Conservation (phyloP, 2,329 filamentous ascomycete genomes). For the Aspergillus oerlinghausenensis region DNA sequence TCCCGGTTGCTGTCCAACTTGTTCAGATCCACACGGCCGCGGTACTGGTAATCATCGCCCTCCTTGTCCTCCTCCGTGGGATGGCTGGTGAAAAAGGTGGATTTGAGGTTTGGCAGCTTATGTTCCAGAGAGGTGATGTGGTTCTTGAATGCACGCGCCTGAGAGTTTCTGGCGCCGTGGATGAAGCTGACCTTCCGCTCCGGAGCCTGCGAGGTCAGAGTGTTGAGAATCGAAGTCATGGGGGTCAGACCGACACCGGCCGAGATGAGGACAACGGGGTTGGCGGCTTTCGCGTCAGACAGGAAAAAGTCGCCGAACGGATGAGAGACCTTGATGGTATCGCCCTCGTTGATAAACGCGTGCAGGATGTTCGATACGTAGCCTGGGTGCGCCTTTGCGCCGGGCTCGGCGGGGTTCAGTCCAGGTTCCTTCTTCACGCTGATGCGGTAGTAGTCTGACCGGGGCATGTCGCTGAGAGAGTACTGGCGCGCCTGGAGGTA, state of each 20-base stretch:
- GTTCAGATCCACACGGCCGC: constrained; percentile 54
- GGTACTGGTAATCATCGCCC: constrained; percentile 57
- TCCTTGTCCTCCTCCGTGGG: constrained; percentile 43
- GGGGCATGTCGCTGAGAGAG: constrained; percentile 63
- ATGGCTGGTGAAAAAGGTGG: constrained; percentile 55
- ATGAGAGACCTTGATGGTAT: constrained; percentile 60
- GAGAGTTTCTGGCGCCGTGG: constrained; percentile 50
- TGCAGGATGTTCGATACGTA: constrained; percentile 67
- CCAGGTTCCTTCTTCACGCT: constrained; percentile 65
- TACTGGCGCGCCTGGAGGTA: constrained; percentile 66
- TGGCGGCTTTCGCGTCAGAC: constrained; percentile 27
- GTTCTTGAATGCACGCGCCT: constrained; percentile 49
- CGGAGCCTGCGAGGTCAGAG: constrained; percentile 40
- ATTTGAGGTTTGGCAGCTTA: constrained; percentile 45
- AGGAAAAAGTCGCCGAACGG: constrained; percentile 60
- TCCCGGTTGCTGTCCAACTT: constrained; percentile 47
- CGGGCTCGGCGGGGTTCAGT: constrained; percentile 13
- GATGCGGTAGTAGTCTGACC: constrained; percentile 60
- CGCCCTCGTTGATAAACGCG: constrained; percentile 56
- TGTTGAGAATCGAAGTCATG: constrained; percentile 57
- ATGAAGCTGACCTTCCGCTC: constrained; percentile 54
- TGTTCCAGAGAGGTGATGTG: constrained; percentile 45
- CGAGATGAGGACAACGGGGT: constrained; percentile 57
- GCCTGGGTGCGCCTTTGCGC: constrained; percentile 52
- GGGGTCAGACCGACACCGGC: constrained; percentile 59